phyloP scores from a whole-genome alignment of 306 rosid genomes.

The Boehmeria nivea region DNA sequence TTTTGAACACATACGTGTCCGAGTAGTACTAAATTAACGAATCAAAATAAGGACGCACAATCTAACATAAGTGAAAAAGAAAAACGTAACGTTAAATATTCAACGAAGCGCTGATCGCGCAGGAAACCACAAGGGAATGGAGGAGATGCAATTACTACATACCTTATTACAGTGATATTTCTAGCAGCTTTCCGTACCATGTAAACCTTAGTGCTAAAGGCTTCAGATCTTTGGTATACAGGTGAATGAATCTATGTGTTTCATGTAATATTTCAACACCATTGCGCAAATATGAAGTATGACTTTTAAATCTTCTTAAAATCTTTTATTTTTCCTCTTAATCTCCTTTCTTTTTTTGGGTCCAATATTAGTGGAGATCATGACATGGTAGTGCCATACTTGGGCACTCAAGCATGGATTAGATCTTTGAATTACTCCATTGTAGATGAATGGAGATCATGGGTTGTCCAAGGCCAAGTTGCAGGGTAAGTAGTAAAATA shows the following conservation, averaged over 20 bases:
- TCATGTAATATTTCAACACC: no score
- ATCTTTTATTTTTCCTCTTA: no score
- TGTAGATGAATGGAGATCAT: slow-evolving; percentile 62
- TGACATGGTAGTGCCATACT: slow-evolving; percentile 28
- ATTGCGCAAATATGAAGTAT: no score
- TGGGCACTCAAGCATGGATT: slow-evolving; percentile 66
- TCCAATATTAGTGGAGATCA: slow-evolving; percentile 55
- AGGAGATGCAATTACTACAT: slow-evolving; percentile 22
- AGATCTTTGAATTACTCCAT: slow-evolving; percentile 54
- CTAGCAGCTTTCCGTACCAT: slow-evolving; percentile 31
- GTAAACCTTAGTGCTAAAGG: slow-evolving; percentile 48
- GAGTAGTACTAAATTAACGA: no score
- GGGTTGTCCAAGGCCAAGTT: slow-evolving; percentile 48
- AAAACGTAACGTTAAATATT: no score
- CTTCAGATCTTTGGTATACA: slow-evolving; percentile 48
- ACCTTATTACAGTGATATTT: neutral
- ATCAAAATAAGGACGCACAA: no score
- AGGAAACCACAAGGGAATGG: slow-evolving; percentile 63
- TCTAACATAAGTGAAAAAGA: no score
- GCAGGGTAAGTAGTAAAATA: slow-evolving; percentile 64
- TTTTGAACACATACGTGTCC: no score
- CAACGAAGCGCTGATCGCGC: no score
- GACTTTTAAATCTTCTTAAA: no score
- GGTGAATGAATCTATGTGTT: slow-evolving; percentile 28
- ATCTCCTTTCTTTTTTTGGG: no score